Conservation (phyloP, 78 protist genomes). For the Neovahlkampfia damariscottae region DNA sequence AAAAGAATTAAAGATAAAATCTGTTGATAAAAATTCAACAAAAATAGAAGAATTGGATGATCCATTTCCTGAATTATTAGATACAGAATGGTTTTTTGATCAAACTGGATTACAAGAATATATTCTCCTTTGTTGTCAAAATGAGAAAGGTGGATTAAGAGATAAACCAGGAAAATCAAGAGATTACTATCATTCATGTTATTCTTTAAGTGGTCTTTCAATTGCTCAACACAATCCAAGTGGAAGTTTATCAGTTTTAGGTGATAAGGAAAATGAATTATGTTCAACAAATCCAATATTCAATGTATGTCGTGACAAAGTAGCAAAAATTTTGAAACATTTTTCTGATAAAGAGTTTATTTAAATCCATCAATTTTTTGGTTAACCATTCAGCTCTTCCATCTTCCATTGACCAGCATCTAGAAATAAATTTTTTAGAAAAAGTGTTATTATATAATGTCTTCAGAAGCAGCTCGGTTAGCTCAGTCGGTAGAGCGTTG, state of each 20-base stretch:
- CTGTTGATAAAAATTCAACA: too few relatives aligned
- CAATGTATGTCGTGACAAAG: not conserved
- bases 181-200: constrained; percentile 90
- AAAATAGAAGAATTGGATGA: not conserved
- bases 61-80: not conserved
- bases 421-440: too few relatives aligned
- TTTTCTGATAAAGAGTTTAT: too few relatives aligned
- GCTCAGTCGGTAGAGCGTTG: not conserved
- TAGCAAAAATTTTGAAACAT: not conserved
- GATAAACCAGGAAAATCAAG: constrained; percentile 73
- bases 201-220: constrained; percentile 58
- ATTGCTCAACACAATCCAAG: constrained; percentile 34
- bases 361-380: too few relatives aligned
- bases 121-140: constrained; percentile 60
- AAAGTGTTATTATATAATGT: too few relatives aligned
- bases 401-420: too few relatives aligned
- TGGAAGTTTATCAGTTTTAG: not conserved
- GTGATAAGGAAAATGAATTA: not conserved
- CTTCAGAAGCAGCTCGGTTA: too few relatives aligned
- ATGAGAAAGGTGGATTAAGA: constrained; percentile 40
- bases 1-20: too few relatives aligned
- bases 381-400: too few relatives aligned
- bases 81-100: constrained; percentile 4
- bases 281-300: not conserved
- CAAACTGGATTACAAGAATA: constrained; percentile 57